Evolutionary conservation across 1,284 basidiomycete genomes (phyloP).

Genomic region (Puccinia triticina): DNA sequence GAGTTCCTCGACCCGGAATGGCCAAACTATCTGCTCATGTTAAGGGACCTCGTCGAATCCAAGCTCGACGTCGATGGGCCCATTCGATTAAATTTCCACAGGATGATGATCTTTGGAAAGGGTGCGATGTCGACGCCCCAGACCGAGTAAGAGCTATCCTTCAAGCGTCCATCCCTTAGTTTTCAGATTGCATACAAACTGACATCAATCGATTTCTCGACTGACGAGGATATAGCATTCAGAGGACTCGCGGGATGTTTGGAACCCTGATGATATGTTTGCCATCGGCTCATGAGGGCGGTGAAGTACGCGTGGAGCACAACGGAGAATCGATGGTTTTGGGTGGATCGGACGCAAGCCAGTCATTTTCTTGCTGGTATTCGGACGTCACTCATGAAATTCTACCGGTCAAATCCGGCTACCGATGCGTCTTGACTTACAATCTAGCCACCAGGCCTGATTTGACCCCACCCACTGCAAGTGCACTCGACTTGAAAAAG

Average conservation of each 20-base stretch:
- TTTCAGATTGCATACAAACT: neutral
- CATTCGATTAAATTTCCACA: neutral
- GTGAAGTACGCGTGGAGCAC: slow-evolving; percentile 12
- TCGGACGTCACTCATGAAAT: slow-evolving; percentile 65
- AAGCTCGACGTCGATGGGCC: neutral
- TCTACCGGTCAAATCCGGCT: slow-evolving; percentile 61
- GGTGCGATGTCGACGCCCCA: neutral
- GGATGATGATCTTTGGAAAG: neutral
- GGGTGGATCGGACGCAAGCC: neutral
- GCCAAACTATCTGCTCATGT: neutral
- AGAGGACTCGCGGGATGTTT: slow-evolving; percentile 37
- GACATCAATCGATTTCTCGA: neutral
- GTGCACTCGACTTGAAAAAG: neutral
- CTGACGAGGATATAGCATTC: neutral
- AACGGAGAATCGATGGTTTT: neutral
- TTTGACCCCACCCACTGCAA: neutral
- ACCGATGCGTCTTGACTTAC: no score
- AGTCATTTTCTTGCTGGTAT: slow-evolving; percentile 62
- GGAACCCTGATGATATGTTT: slow-evolving; percentile 52
- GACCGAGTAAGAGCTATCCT: neutral
- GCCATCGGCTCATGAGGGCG: slow-evolving; percentile 48
- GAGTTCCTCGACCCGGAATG: slow-evolving; percentile 1
- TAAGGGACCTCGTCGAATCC: neutral
- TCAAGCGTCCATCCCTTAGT: neutral
- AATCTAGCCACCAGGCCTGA: slow-evolving; percentile 54